Percentiles rank a stretch among this genome's conserved stretches.
These are phyloP conservation scores for Hypericum androsaemum DNA, from an alignment of 345 rosid genomes.

Conservation along the genomic window DNA sequence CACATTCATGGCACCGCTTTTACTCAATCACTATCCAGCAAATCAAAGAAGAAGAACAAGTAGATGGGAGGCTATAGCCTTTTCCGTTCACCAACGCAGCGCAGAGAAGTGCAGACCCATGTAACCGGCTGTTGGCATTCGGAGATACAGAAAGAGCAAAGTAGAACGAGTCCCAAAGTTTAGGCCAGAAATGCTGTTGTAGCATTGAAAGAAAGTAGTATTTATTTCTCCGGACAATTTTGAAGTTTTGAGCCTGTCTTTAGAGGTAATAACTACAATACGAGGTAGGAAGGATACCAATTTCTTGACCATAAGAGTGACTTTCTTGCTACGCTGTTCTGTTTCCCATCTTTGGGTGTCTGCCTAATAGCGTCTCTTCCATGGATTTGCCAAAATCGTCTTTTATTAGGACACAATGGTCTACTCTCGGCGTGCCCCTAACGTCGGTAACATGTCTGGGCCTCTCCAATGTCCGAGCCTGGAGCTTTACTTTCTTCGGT, in stretches of 20 bases:
- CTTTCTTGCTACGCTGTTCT: background rate
- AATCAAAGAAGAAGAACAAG: constrained; percentile 82
- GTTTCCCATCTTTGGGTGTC: too few species aligned
- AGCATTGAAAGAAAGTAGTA: constrained; percentile 24
- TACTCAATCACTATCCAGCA: constrained; percentile 39
- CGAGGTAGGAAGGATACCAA: constrained; percentile 15
- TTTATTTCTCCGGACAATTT: constrained; percentile 17
- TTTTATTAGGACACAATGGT: too few species aligned
- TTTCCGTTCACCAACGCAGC: constrained; percentile 7
- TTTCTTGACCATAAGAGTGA: constrained; percentile 11
- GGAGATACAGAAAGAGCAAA: constrained; percentile 15
- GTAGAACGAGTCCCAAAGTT: constrained; percentile 18
- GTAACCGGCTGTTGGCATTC: constrained; percentile 26
- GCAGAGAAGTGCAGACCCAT: constrained; percentile 14
- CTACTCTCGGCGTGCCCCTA: too few species aligned
- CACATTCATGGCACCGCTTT: constrained; percentile 62
- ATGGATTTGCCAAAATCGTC: too few species aligned
- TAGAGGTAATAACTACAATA: constrained; percentile 13
- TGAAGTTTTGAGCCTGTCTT: constrained; percentile 21
- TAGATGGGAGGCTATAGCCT: background rate
- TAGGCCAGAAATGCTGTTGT: constrained; percentile 32
- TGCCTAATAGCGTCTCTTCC: too few species aligned
- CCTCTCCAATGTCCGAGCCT: too few species aligned
- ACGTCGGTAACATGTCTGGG: too few species aligned
- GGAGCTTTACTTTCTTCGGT: too few species aligned